Conservation (phyloP, 805 yeast species). For the Ogataea methanolica region DNA sequence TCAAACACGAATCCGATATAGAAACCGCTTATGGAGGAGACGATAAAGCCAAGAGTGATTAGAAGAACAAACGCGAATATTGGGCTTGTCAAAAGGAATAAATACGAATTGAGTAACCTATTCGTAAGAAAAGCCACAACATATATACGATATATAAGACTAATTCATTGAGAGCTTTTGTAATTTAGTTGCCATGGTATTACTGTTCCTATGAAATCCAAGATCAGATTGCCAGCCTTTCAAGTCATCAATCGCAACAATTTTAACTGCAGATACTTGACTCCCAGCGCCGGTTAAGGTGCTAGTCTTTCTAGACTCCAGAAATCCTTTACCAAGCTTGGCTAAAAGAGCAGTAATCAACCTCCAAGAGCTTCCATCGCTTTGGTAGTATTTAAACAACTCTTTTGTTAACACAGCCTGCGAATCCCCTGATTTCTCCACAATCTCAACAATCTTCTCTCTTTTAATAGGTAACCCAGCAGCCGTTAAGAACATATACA, state of each 20-base stretch:
- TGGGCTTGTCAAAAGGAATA: constrained; percentile 54
- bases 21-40: constrained; percentile 53
- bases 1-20: constrained; percentile 38
- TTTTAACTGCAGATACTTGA: neutral
- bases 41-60: constrained; percentile 44
- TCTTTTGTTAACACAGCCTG: constrained; percentile 34
- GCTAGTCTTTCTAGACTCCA: constrained; percentile 2
- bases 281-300: neutral
- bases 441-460: constrained; percentile 34
- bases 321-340: constrained; percentile 14
- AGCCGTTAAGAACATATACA: constrained; percentile 40
- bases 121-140: neutral
- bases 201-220: neutral
- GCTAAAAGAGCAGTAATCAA: constrained; percentile 20
- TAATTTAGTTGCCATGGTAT: constrained; percentile 4
- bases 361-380: constrained; percentile 32
- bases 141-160: too few species aligned
- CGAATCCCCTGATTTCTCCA: constrained; percentile 35
- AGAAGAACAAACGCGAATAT: constrained; percentile 57
- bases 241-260: constrained; percentile 7
- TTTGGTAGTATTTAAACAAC: constrained; percentile 37
- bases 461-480: constrained; percentile 44
- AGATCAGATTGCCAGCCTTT: constrained; percentile 16
- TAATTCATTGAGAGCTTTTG: neutral
- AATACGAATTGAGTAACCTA: neutral